Base-by-base conservation (phyloP, 2,329 filamentous ascomycete genomes). In the Aotearoamyces nothofagi region DNA sequence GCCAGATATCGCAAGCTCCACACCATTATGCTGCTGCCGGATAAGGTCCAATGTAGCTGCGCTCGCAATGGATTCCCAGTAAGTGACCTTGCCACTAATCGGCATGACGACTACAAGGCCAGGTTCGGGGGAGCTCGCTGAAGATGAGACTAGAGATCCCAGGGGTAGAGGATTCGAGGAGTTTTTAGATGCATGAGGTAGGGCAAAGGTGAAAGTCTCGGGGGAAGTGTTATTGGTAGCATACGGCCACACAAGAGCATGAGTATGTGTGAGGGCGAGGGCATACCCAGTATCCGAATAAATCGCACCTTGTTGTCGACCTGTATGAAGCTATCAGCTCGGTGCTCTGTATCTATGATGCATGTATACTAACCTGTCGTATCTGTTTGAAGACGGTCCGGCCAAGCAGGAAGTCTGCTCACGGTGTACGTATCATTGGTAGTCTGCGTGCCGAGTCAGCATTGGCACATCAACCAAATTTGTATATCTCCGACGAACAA, bases 31-130 rank as follows among this genome's bases (percentile, higher is more conserved):
- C 45, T 81, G 79, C 48, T 92, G 78, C 39, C 79, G 77, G 45
- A 87, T 80, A 22, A 92, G 69, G 37, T 80, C 81, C 31, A 92
- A 65, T 1, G 82, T 83, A 22, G 84, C 80, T 7, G 83, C 84
- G 51, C 75, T 84, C 32, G 87, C 84, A 38, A 96, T 80, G 22
- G 83, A 92, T 50, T 96, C 90, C 84, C 90, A 96, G 52, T 90
- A 96, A 24, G 82, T 76, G 29, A 96, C 72, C 51, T 77, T 86
- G 29, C 90, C 90, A 27, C 66, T 84, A 11, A 69, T 70, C 9
- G 87, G 80, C 57, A 87, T 81, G 20, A 96, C 66, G 20, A 94
- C 69, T 15, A 98, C 71, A 20, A 98, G 64, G 3, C 90, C 90
- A 17, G 86, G 78, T 41, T 92, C 80, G 27, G 72, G 70, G n/a